Conservation (phyloP, 331 rosid genomes). For the Stylosanthes scabra region DNA sequence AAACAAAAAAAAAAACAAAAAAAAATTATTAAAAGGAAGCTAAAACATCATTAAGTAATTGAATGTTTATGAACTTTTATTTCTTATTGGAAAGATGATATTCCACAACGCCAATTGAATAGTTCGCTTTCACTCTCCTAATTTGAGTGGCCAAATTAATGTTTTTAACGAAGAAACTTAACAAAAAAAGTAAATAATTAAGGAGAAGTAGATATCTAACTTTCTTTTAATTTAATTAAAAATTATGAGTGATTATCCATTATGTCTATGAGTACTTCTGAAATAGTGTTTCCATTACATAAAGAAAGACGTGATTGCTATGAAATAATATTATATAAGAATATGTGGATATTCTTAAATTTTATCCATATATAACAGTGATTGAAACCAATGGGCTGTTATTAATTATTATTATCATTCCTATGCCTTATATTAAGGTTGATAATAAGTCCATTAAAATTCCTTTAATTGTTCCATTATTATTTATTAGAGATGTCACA, state of each 20-base stretch:
- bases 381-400: too few relatives aligned
- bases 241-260: background rate
- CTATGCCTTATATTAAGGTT: too few relatives aligned
- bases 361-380: background rate
- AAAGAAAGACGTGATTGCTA: background rate
- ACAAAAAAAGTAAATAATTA: too few relatives aligned
- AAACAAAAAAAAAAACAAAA: too few relatives aligned
- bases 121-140: background rate
- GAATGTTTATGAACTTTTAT: too few relatives aligned
- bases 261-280: background rate
- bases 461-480: slow-evolving; percentile 7
- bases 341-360: background rate
- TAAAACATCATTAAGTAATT: background rate
- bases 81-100: too few relatives aligned
- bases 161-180: background rate
- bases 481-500: slow-evolving; percentile 29
- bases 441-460: too few relatives aligned
- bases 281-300: background rate
- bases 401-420: too few relatives aligned
- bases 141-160: background rate
- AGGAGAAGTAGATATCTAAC: too few relatives aligned
- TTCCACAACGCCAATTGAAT: too few relatives aligned
- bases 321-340: background rate
- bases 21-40: too few relatives aligned
- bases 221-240: background rate